Evolutionary conservation across 129 eudicot species (phyloP).

Genomic region (Calendula officinalis): DNA sequence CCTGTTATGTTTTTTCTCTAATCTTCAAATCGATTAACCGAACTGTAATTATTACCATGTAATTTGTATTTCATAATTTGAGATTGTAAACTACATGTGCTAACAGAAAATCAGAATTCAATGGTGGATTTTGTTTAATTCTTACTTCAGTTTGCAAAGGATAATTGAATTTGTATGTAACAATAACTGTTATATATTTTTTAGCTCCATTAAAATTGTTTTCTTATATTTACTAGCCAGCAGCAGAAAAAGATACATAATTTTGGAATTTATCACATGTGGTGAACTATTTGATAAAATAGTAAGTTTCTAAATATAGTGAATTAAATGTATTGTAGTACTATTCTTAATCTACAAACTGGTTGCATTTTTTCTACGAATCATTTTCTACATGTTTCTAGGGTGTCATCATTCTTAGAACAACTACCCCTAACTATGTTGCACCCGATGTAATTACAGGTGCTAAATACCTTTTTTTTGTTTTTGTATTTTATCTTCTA

Average conservation of each 20-base stretch:
- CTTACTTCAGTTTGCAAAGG: too few relatives aligned
- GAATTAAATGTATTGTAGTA: conserved; percentile 9
- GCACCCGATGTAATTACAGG: conserved; percentile 86
- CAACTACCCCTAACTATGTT: conserved; percentile 98
- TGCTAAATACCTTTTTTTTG: conserved; percentile 19
- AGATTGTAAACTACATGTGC: not conserved
- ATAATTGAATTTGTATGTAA: too few relatives aligned
- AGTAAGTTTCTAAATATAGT: conserved; percentile 47
- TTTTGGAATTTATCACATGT: conserved; percentile 93
- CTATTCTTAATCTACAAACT: not conserved
- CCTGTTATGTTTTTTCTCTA: too few relatives aligned
- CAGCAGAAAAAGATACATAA: conserved; percentile 92
- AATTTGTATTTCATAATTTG: not conserved
- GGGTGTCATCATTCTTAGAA: conserved; percentile 89
- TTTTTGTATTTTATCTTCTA: not conserved
- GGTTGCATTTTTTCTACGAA: conserved; percentile 39
- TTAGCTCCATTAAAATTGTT: not conserved
- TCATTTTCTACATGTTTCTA: conserved; percentile 31
- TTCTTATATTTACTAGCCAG: conserved; percentile 58
- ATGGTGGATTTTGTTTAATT: too few relatives aligned
- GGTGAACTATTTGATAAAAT: conserved; percentile 98
- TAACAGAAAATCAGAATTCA: not conserved
- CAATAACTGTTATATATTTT: not conserved
- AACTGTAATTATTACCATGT: not conserved
- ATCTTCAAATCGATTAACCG: too few relatives aligned